Percentiles rank a stretch among this genome's conserved stretches.
These are phyloP conservation scores for Endothia cerciana DNA, from an alignment of 2,329 filamentous ascomycete species.

Conservation along the genomic window DNA sequence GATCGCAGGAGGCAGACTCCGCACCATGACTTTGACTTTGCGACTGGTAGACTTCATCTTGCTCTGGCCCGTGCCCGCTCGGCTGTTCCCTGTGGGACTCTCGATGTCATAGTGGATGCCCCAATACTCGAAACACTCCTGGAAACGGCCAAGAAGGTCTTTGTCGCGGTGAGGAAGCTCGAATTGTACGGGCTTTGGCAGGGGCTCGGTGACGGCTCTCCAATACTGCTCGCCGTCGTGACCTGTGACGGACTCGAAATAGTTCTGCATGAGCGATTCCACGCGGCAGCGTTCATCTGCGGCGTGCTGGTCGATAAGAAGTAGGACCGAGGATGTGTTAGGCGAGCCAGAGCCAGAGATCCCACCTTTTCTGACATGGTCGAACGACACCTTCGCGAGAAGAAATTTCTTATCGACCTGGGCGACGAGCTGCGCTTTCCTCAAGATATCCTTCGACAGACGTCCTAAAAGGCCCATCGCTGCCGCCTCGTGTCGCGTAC, in stretches of 20 bases:
- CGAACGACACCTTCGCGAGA: constrained; percentile 60
- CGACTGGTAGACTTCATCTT: constrained; percentile 4
- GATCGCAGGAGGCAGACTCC: constrained; percentile 70
- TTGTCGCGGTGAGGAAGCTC: constrained; percentile 66
- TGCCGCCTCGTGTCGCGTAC: constrained; percentile 30
- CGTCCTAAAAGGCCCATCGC: constrained; percentile 41
- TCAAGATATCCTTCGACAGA: constrained; percentile 66
- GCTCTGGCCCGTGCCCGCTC: neutral
- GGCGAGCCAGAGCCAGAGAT: constrained; percentile 24
- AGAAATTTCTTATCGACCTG: constrained; percentile 95
- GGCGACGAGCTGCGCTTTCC: constrained; percentile 66
- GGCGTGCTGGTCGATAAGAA: constrained; percentile 91
- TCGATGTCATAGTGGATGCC: constrained; percentile 66
- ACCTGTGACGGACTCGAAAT: constrained; percentile 44
- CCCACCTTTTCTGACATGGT: constrained; percentile 23
- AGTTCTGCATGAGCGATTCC: constrained; percentile 67
- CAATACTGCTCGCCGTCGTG: constrained; percentile 8
- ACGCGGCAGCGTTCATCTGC: constrained; percentile 87
- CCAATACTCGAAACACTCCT: constrained; percentile 69
- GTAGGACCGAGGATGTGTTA: constrained; percentile 48
- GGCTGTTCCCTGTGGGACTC: neutral
- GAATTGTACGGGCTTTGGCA: constrained; percentile 64
- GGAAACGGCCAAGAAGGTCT: constrained; percentile 57
- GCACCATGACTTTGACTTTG: constrained; percentile 30
- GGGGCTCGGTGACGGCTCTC: constrained; percentile 39